Conservation (phyloP, 2,329 filamentous ascomycete species). For the Rutstroemia sp. region DNA sequence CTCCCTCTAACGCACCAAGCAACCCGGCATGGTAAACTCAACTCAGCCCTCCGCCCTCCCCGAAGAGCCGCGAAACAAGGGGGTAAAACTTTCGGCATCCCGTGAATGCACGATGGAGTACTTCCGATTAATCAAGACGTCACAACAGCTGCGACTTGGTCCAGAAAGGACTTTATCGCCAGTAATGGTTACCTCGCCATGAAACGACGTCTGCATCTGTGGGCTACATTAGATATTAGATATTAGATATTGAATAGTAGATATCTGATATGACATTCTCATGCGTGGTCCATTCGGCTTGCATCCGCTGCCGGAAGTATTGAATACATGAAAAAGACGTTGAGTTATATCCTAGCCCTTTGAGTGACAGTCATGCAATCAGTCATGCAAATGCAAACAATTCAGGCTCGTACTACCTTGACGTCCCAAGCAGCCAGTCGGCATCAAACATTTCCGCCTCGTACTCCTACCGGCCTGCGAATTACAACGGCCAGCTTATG, state of each 20-base stretch:
- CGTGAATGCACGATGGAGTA: too few species aligned
- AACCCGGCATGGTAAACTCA: too few species aligned
- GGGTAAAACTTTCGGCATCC: too few species aligned
- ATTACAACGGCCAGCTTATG: conserved; percentile 3
- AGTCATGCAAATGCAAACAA: not conserved
- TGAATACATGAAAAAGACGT: not conserved
- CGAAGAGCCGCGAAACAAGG: too few species aligned
- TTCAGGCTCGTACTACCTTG: not conserved
- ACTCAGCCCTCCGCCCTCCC: too few species aligned
- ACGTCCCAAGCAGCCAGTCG: conserved; percentile 1
- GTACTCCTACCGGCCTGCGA: not conserved
- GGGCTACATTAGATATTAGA: not conserved
- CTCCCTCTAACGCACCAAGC: not conserved
- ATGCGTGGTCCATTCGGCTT: not conserved
- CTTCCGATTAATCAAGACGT: too few species aligned
- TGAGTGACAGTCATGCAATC: too few species aligned
- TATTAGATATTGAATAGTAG: not conserved
- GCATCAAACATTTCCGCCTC: not conserved
- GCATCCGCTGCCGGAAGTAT: not conserved
- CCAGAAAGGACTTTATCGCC: not conserved
- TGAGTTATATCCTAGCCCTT: too few species aligned
- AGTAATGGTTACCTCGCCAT: not conserved
- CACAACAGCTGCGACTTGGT: too few species aligned
- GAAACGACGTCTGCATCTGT: not conserved
- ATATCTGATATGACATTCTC: not conserved